These are phyloP conservation scores for Colletotrichum coccodes DNA, from an alignment of 2,329 filamentous ascomycete species.

Conservation along the genomic window DNA sequence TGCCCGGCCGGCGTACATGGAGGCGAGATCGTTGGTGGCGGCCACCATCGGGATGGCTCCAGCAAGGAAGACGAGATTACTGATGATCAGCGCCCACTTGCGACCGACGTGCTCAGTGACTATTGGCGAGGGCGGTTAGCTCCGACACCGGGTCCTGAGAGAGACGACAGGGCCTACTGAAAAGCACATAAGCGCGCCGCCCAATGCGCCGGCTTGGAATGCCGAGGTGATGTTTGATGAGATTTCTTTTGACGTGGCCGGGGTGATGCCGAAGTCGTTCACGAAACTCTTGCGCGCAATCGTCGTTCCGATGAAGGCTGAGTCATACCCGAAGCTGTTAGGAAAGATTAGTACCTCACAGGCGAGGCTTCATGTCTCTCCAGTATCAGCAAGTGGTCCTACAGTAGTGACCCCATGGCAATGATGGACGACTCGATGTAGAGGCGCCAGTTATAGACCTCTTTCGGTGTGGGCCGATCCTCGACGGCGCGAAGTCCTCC, in stretches of 20 bases:
- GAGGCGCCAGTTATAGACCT: conserved; percentile 64
- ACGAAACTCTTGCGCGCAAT: conserved; percentile 60
- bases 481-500: conserved; percentile 58
- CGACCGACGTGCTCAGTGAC: conserved; percentile 60
- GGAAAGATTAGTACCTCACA: too few species aligned
- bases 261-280: conserved; percentile 48
- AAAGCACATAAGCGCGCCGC: conserved; percentile 61
- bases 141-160: too few species aligned
- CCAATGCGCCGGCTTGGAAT: conserved; percentile 62
- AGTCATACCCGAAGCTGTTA: conserved; percentile 62
- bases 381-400: conserved; percentile 33
- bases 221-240: conserved; percentile 57
- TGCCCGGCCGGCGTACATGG: conserved; percentile 64
- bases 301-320: conserved; percentile 64
- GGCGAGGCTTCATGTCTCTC: background rate
- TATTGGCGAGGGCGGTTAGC: conserved; percentile 14
- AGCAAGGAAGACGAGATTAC: conserved; percentile 54
- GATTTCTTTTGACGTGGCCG: conserved; percentile 41
- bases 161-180: conserved; percentile 37
- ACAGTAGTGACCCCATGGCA: conserved; percentile 56
- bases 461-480: conserved; percentile 64
- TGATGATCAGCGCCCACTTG: conserved; percentile 59
- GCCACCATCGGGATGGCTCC: conserved; percentile 56
- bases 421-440: conserved; percentile 60
- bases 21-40: conserved; percentile 50